Evolutionary conservation across 331 rosid genomes (phyloP).

Genomic region (Malus hybrid): DNA sequence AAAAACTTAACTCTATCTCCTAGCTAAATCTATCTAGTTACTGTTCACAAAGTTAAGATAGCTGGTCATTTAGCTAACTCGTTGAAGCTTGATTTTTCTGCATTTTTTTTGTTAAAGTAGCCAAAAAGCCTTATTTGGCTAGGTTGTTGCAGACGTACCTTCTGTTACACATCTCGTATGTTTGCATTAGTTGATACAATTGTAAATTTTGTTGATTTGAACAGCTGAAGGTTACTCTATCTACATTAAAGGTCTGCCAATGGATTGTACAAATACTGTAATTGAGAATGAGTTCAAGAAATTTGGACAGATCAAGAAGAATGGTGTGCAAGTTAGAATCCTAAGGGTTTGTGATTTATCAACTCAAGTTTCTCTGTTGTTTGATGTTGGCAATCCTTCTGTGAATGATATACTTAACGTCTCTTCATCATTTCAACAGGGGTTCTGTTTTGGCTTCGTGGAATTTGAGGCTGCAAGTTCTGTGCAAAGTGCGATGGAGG

Average conservation of each 20-base stretch:
- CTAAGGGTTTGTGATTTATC: conserved; percentile 42
- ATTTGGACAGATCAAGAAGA: conserved; percentile 73
- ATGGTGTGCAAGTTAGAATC: conserved; percentile 71
- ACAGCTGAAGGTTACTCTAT: conserved; percentile 81
- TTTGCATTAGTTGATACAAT: not conserved
- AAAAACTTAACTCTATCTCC: too few species aligned
- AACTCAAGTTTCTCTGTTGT: not conserved
- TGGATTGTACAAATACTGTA: conserved; percentile 30
- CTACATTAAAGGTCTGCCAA: conserved; percentile 53
- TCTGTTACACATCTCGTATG: not conserved
- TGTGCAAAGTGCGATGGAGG: conserved; percentile 72
- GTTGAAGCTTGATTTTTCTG: too few species aligned
- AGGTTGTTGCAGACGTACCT: too few species aligned
- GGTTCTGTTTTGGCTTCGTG: conserved; percentile 82
- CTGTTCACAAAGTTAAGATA: too few species aligned
- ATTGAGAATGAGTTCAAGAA: conserved; percentile 68
- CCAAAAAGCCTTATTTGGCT: too few species aligned
- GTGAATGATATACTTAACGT: not conserved
- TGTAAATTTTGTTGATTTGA: not conserved
- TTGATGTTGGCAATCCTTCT: not conserved
- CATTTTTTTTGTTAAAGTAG: too few species aligned
- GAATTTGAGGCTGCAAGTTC: conserved; percentile 71
- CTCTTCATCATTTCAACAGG: conserved; percentile 34
- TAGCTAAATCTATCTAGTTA: too few species aligned
- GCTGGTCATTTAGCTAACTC: too few species aligned